These are phyloP conservation scores for Apiotrichum montevideense DNA, from an alignment of 1,284 basidiomycete genomes.

Conservation along the genomic window DNA sequence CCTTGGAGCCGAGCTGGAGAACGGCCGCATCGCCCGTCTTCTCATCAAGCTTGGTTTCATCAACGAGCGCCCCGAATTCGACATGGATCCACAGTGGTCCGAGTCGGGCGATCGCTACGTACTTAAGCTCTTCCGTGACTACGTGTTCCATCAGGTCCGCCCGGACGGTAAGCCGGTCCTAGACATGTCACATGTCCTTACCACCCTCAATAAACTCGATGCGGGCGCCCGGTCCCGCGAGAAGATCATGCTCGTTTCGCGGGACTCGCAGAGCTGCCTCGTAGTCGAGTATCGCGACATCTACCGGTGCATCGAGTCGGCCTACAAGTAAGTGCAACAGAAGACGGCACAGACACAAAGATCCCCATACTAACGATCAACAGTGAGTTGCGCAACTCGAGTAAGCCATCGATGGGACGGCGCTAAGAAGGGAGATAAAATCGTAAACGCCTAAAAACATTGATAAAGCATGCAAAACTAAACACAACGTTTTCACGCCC, in stretches of 20 bases:
- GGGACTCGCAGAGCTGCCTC: slow-evolving; percentile 81
- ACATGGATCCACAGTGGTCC: slow-evolving; percentile 90
- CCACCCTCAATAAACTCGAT: slow-evolving; percentile 69
- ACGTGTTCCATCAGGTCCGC: slow-evolving; percentile 95
- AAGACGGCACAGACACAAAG: background rate
- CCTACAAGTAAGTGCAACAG: slow-evolving; percentile 55
- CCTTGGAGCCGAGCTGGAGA: slow-evolving; percentile 88
- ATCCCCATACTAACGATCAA: background rate
- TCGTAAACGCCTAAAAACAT: slow-evolving; percentile 5
- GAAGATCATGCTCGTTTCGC: slow-evolving; percentile 82
- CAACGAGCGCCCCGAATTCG: slow-evolving; percentile 97
- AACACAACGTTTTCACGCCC: no score
- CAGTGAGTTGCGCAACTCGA: slow-evolving; percentile 11
- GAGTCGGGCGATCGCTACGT: slow-evolving; percentile 98
- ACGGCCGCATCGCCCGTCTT: slow-evolving; percentile 84
- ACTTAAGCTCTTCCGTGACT: slow-evolving; percentile 96
- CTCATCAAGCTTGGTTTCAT: slow-evolving; percentile 96
- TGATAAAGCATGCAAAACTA: slow-evolving; percentile 3
- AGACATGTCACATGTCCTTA: slow-evolving; percentile 83
- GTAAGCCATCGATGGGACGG: slow-evolving; percentile 5
- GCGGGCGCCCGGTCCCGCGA: slow-evolving; percentile 63
- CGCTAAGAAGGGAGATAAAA: background rate
- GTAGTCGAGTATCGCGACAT: slow-evolving; percentile 93
- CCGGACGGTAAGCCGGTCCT: slow-evolving; percentile 83
- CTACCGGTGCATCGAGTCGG: slow-evolving; percentile 73